Conservation (phyloP, 768 basidiomycete genomes). For the Boletellus ananiceps region DNA sequence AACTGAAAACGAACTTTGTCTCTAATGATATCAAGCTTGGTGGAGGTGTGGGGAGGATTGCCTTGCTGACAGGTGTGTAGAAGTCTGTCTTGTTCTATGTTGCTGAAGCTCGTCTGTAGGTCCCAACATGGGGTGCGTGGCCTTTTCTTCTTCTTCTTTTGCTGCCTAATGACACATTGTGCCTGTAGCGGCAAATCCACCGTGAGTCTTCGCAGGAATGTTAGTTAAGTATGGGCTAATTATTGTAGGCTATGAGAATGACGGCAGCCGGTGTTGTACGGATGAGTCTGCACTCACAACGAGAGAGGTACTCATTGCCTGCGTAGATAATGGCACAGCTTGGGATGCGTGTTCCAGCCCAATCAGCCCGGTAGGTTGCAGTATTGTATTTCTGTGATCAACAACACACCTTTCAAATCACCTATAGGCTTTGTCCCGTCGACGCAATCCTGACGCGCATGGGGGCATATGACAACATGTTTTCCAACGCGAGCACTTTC, state of each 20-base stretch:
- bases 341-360: constrained; percentile 92
- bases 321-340: constrained; percentile 85
- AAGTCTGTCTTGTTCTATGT: neutral
- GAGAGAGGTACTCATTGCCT: constrained; percentile 4
- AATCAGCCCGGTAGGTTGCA: constrained; percentile 58
- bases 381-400: neutral
- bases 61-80: constrained; percentile 75
- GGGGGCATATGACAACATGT: constrained; percentile 99
- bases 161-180: neutral
- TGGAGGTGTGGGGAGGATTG: constrained; percentile 66
- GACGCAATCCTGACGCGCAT: constrained; percentile 93
- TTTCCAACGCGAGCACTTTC: constrained; percentile 91
- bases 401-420: constrained; percentile 3
- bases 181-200: constrained; percentile 71
- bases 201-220: constrained; percentile 31
- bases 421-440: constrained; percentile 71
- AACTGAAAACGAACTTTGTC: constrained; percentile 78
- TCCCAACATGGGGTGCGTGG: constrained; percentile 80
- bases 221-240: neutral
- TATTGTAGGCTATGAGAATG: constrained; percentile 78
- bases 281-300: neutral
- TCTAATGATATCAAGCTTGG: constrained; percentile 91
- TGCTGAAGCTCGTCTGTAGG: constrained; percentile 37
- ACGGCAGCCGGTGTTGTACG: constrained; percentile 86
- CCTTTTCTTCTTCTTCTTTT: neutral